Evolutionary conservation across 208 protist genomes (phyloP), one percentile per base, ranked within the genome.

Genomic region (Crithidia fasciculata): DNA sequence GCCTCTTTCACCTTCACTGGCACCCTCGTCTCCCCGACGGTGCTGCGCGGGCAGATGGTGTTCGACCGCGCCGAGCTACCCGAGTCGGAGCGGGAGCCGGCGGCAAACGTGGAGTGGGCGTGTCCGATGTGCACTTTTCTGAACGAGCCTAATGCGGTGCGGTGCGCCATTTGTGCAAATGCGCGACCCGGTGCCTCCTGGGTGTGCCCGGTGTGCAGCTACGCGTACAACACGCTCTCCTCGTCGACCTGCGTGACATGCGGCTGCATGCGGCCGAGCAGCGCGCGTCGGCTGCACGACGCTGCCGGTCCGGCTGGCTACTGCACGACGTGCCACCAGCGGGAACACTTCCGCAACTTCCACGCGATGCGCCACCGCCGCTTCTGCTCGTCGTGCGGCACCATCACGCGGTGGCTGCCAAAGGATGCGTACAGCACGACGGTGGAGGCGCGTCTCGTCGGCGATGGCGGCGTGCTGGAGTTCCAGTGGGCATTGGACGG

Each of bases 81-180:
- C 36, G 77, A 75, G 44, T 69, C 71, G 18, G 68, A 56, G 50
- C 43, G 47, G 19, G 76, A 81, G 19, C 59, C 63, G 10, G 53
- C 49, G 8, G 45, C 55, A 13, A 66, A 71, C 43, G 50, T 64
- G 72, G 89, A 92, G 69, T 96, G 92, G 90, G 79, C 72, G 56
- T 96, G 92, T 57, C 70, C 75, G n/a, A 61, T 82, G 39, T 96
- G 92, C 69, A 96, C 92, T 4, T 95, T 94, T 65, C 70, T 89
- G 50, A 96, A 96, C 69, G 70, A 83, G n/a, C 66, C 86, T 9
- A 73, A 76, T 10, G 74, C 80, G 36, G 93, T 87, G 37, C 88
- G 92, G 10, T 96, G 92, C 74, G 83, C 78, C n/a, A 94, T 96
- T 47, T 96, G 92, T 64, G 74, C 76, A n/a, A 93, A 86, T 9